Conservation (phyloP, 208 protist species). For the Paratrypanosoma confusum region DNA sequence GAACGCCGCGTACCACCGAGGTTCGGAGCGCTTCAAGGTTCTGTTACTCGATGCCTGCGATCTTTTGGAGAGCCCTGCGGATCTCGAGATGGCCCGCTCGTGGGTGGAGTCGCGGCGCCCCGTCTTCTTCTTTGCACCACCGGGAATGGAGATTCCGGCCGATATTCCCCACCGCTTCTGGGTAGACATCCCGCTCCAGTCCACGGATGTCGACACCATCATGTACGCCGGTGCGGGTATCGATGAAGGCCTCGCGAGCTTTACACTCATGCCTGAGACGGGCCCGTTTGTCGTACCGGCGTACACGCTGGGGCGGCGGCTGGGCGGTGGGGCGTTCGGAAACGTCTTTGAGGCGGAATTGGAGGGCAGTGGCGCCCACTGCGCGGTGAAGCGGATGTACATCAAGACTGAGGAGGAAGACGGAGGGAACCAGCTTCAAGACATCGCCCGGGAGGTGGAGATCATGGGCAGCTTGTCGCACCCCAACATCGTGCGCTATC, state of each 20-base stretch:
- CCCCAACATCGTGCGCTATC: constrained; percentile 76
- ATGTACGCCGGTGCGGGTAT: constrained; percentile 38
- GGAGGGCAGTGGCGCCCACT: constrained; percentile 37
- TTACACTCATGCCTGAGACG: constrained; percentile 8
- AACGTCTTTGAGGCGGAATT: constrained; percentile 82
- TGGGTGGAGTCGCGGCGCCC: constrained; percentile 41
- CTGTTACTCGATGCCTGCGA: constrained; percentile 54
- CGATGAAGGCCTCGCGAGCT: constrained; percentile 20
- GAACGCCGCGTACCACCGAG: constrained; percentile 27
- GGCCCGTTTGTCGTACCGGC: constrained; percentile 27
- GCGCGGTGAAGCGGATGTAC: constrained; percentile 81
- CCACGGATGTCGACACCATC: constrained; percentile 22
- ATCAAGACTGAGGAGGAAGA: constrained; percentile 31
- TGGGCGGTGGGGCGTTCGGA: constrained; percentile 67
- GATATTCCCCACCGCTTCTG: constrained; percentile 20
- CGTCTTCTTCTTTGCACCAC: constrained; percentile 48
- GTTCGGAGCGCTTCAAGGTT: constrained; percentile 47
- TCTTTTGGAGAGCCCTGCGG: constrained; percentile 7
- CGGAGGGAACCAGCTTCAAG: constrained; percentile 35
- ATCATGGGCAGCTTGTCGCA: constrained; percentile 74
- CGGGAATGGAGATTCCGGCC: constrained; percentile 8
- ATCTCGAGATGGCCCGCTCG: constrained; percentile 18
- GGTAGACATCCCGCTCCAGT: constrained; percentile 32
- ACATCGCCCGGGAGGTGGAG: constrained; percentile 70
- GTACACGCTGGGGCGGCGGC: constrained; percentile 61